A percentile compares a stretch with the other conserved stretches of the same genome.
Conservation (phyloP, 257 asterid species). For the Solanum sparsipilum region DNA sequence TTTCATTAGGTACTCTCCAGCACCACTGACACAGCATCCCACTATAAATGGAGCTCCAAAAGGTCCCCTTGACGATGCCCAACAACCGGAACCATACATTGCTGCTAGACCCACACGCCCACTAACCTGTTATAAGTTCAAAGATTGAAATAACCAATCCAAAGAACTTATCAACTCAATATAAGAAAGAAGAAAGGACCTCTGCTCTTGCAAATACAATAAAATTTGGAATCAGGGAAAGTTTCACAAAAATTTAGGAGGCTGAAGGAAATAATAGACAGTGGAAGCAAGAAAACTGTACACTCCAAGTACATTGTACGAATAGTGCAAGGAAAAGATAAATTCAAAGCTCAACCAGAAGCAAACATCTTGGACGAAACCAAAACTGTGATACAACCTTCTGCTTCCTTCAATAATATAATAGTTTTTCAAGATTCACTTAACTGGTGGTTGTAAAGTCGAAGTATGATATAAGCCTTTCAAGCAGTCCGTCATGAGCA, state of each 20-base stretch:
- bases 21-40: slow-evolving; percentile 93
- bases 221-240: background rate
- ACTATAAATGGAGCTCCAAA: slow-evolving; percentile 44
- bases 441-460: background rate
- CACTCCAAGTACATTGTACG: background rate
- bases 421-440: background rate
- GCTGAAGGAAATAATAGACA: background rate
- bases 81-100: slow-evolving; percentile 88
- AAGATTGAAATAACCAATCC: background rate
- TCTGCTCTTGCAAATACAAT: background rate
- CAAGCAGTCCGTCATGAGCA: background rate
- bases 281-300: background rate
- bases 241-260: background rate
- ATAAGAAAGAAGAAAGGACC: background rate
- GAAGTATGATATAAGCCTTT: background rate
- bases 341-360: background rate
- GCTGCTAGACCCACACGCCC: slow-evolving; percentile 98
- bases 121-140: slow-evolving; percentile 39
- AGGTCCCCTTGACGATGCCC: slow-evolving; percentile 69
- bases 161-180: background rate
- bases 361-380: background rate
- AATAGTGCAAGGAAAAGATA: background rate
- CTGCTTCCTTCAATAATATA: background rate
- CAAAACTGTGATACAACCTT: background rate
- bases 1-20: slow-evolving; percentile 88